Base-by-base conservation (phyloP, 1,284 basidiomycete species). In the Earliella scabrosa region DNA sequence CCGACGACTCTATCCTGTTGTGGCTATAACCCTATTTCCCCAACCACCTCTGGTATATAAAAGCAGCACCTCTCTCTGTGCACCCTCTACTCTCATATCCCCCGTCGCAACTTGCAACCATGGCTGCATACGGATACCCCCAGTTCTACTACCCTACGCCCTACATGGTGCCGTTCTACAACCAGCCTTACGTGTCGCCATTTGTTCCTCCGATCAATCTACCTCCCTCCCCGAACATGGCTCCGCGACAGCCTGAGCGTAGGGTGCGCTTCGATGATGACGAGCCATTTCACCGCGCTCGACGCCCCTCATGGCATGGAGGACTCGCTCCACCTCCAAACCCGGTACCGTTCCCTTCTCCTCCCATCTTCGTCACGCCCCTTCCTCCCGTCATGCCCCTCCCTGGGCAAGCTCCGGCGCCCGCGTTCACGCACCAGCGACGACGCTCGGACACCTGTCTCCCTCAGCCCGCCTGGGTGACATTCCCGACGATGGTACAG, bases 251-350 rank as follows among this genome's bases (percentile, higher is more conserved):
- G 4, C n/a, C n/a, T n/a, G 55, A 59, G 4, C 63, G 67, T 20
- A 63, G 60, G 11, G 68, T 69, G n/a, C 66, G 59, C 50, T 71
- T 68, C 47, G 67, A 65, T 16, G 67, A 66, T 36, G 68, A 69
- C 16, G 56, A 63, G 23, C 59, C 56, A 8, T 59, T 54, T 18
- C 48, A 52, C 1, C 67, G 64, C n/a, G 49, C 55, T 16, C 65
- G 69, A 35, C 66, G 67, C 16, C 69, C 69, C 11, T 72, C 71
- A 20, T 72, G 68, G 67, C 64, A 69, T 45, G 66, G 60, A 7
- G 63, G 61, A 13, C 60, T 59, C 23, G 63, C 66, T 24, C 63
- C 68, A 23, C 35, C 65, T 10, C 65, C 68, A 14, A 67, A 66
- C 54, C 63, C 66, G 13, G 56, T 50, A 4, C 68, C 68, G 7